These are phyloP conservation scores for Austroboletus niveus DNA, from an alignment of 1,284 basidiomycete genomes.

Conservation along the genomic window DNA sequence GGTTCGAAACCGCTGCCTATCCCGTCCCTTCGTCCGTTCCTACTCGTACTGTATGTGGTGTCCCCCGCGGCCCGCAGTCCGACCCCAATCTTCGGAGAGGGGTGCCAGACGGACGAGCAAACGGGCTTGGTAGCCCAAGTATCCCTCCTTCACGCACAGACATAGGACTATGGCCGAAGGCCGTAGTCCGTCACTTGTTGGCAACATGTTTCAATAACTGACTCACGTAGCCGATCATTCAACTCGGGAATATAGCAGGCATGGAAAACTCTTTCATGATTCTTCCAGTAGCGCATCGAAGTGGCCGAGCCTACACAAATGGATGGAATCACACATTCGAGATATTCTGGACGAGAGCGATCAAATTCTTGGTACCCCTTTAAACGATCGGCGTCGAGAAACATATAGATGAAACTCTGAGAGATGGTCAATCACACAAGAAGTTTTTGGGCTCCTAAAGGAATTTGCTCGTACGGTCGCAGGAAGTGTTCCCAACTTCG, in stretches of 20 bases:
- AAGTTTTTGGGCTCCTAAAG: constrained; percentile 33
- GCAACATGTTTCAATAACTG: background rate
- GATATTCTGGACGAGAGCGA: constrained; percentile 34
- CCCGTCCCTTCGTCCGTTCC: too few relatives aligned
- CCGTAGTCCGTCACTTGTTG: background rate
- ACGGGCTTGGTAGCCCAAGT: too few relatives aligned
- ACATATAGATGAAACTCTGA: constrained; percentile 42
- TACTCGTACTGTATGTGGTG: too few relatives aligned
- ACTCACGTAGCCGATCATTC: background rate
- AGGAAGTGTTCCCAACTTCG: constrained; percentile 17
- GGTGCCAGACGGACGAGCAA: too few relatives aligned
- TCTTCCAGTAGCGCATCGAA: background rate
- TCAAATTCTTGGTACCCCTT: constrained; percentile 45
- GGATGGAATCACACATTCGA: constrained; percentile 33
- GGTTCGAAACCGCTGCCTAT: too few relatives aligned
- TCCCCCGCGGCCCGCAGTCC: too few relatives aligned
- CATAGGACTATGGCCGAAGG: too few relatives aligned
- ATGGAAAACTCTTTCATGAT: too few relatives aligned
- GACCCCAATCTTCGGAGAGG: too few relatives aligned
- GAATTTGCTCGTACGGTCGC: constrained; percentile 7
- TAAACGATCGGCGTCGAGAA: constrained; percentile 43
- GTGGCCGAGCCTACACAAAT: constrained; percentile 27
- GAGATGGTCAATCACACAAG: constrained; percentile 44
- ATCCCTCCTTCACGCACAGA: too few relatives aligned
- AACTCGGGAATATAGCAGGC: background rate